Conservation (phyloP, 495 filamentous ascomycete genomes). For the Bacidia gigantensis region DNA sequence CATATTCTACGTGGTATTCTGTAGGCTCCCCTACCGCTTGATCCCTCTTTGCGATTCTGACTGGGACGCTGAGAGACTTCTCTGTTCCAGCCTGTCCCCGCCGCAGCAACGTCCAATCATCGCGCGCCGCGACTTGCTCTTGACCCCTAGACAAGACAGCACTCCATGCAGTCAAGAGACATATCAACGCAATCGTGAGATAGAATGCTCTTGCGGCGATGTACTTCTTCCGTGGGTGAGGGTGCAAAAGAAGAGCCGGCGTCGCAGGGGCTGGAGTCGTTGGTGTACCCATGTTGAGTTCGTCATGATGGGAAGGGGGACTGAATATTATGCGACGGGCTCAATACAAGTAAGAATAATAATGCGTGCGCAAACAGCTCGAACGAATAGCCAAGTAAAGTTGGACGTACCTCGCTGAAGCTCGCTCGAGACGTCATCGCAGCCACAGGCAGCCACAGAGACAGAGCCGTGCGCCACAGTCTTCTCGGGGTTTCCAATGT, state of each 20-base stretch:
- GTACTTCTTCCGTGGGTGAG: conserved; percentile 12
- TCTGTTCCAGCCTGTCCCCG: not conserved
- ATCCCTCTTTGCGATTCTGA: not conserved
- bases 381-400: too few relatives aligned
- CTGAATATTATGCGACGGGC: too few relatives aligned
- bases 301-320: not conserved
- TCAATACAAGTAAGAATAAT: too few relatives aligned
- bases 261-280: not conserved
- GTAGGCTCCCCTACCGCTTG: not conserved
- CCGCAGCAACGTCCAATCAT: not conserved
- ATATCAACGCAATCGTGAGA: conserved; percentile 23
- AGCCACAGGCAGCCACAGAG: too few relatives aligned
- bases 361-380: too few relatives aligned
- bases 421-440: too few relatives aligned
- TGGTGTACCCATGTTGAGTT: not conserved
- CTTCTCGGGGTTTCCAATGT: too few relatives aligned
- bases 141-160: conserved; percentile 6
- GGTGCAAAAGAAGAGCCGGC: not conserved
- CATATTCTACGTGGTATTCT: too few relatives aligned
- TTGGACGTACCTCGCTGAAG: too few relatives aligned
- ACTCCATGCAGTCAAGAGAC: conserved; percentile 19
- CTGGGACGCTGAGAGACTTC: not conserved
- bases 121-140: not conserved
- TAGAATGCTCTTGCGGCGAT: conserved; percentile 26
- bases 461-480: too few relatives aligned